These are phyloP conservation scores for Sclerotinia sclerotiorum DNA, from an alignment of 2,329 filamentous ascomycete genomes.

Conservation along the genomic window DNA sequence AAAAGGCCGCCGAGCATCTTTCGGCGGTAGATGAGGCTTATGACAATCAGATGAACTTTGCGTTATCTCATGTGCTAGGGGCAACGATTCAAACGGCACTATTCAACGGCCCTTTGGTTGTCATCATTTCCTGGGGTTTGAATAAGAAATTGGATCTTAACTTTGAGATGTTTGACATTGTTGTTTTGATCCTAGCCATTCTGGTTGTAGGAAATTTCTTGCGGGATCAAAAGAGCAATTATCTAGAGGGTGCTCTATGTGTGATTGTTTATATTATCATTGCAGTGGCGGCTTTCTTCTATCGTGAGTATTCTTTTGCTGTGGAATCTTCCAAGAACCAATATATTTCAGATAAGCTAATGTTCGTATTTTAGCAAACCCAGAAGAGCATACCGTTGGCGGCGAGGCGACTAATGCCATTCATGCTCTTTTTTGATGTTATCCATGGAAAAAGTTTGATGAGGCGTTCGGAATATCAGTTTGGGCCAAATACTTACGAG, in stretches of 20 bases:
- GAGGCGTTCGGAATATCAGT: neutral
- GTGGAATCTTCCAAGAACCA: neutral
- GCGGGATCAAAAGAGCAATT: slow-evolving; percentile 85
- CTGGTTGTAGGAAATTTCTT: slow-evolving; percentile 86
- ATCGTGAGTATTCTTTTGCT: slow-evolving; percentile 45
- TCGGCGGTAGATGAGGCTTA: slow-evolving; percentile 83
- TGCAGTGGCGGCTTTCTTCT: slow-evolving; percentile 57
- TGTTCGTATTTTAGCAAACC: slow-evolving; percentile 5
- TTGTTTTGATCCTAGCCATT: slow-evolving; percentile 78
- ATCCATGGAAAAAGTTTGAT: neutral
- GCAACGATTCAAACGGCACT: slow-evolving; percentile 87
- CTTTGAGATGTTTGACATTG: slow-evolving; percentile 87
- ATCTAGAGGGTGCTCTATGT: slow-evolving; percentile 82
- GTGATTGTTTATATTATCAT: slow-evolving; percentile 65
- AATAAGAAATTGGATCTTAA: slow-evolving; percentile 70
- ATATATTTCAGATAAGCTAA: slow-evolving; percentile 2
- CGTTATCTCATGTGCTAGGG: slow-evolving; percentile 47
- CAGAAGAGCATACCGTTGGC: neutral
- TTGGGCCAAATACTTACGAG: neutral
- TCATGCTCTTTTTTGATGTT: slow-evolving; percentile 6
- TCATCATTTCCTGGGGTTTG: slow-evolving; percentile 81
- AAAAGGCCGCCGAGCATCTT: slow-evolving; percentile 83
- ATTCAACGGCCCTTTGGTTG: slow-evolving; percentile 79
- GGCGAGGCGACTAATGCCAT: slow-evolving; percentile 1
- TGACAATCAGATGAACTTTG: slow-evolving; percentile 64